phyloP scores from a whole-genome alignment of 768 basidiomycete species.

The Coprinopsis marcescibilis region DNA sequence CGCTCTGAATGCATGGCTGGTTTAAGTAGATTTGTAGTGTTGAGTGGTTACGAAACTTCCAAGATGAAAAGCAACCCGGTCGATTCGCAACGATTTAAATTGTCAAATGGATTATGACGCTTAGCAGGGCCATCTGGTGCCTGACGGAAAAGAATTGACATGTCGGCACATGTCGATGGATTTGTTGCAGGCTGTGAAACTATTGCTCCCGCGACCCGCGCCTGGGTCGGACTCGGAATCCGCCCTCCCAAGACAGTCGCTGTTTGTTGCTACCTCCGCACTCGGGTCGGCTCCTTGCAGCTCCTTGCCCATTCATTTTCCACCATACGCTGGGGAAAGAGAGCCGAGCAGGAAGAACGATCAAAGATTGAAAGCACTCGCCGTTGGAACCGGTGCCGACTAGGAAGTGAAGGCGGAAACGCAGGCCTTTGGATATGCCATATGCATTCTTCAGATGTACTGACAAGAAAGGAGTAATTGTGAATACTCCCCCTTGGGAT shows the following conservation, averaged over 20 bases:
- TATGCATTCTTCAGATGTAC: not conserved
- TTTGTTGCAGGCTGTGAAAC: conserved; percentile 9
- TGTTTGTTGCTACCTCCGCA: conserved; percentile 5
- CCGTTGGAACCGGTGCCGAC: too few relatives aligned
- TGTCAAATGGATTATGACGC: conserved; percentile 12
- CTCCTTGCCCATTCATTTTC: too few relatives aligned
- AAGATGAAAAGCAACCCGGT: conserved; percentile 11
- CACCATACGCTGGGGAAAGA: too few relatives aligned
- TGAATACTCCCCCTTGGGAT: not conserved
- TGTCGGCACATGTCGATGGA: conserved; percentile 11
- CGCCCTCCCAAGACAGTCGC: not conserved
- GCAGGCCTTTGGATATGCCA: not conserved
- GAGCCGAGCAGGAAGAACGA: too few relatives aligned
- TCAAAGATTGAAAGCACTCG: too few relatives aligned
- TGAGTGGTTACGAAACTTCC: conserved; percentile 10
- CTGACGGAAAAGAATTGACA: conserved; percentile 15
- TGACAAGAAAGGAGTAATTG: conserved; percentile 10
- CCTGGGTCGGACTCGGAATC: conserved; percentile 10
- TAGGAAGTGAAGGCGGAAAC: too few relatives aligned
- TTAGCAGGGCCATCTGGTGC: conserved; percentile 14
- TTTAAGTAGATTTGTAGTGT: conserved; percentile 7
- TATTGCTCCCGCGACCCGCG: conserved; percentile 10
- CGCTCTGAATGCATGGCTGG: conserved; percentile 5
- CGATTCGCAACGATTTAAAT: conserved; percentile 14
- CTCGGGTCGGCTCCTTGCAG: not conserved